A percentile compares a stretch with the other conserved stretches of the same genome.
Evolutionary conservation across 2,329 filamentous ascomycete genomes (phyloP).

Genomic region (Trichoderma hamatum): DNA sequence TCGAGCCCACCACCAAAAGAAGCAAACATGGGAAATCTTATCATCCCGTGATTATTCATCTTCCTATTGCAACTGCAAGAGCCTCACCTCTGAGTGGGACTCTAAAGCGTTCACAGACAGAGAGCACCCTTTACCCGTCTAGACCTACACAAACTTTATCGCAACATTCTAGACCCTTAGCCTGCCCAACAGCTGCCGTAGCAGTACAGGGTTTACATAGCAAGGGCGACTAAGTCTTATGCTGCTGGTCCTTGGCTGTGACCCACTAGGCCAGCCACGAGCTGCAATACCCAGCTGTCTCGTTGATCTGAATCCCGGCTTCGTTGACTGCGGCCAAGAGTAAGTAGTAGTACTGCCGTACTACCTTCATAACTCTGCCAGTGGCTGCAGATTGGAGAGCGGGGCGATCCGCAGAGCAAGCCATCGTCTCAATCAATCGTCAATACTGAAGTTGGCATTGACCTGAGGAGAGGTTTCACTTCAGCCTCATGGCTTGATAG

Average conservation of each 20-base stretch:
- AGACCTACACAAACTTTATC: background rate
- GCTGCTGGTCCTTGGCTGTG: slow-evolving; percentile 1
- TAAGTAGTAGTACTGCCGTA: background rate
- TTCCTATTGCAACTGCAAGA: slow-evolving; percentile 8
- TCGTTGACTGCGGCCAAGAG: background rate
- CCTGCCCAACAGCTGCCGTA: background rate
- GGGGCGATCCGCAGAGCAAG: slow-evolving; percentile 16
- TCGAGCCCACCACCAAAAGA: slow-evolving; percentile 13
- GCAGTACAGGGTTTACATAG: slow-evolving; percentile 1
- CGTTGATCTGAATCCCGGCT: background rate
- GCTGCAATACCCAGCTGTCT: background rate
- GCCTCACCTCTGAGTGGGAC: slow-evolving; percentile 18
- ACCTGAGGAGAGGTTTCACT: slow-evolving; percentile 3
- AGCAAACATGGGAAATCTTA: slow-evolving; percentile 16
- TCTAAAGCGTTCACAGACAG: slow-evolving; percentile 13
- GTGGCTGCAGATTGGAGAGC: background rate
- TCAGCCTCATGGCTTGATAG: slow-evolving; percentile 18
- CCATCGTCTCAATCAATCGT: slow-evolving; percentile 11
- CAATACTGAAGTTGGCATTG: slow-evolving; percentile 1
- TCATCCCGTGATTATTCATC: slow-evolving; percentile 26
- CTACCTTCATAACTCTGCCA: background rate
- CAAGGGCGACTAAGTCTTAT: slow-evolving; percentile 4
- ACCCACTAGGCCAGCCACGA: slow-evolving; percentile 8
- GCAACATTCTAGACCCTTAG: slow-evolving; percentile 4
- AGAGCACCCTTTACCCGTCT: slow-evolving; percentile 7